A percentile compares a stretch with the other conserved stretches of the same genome.
Conservation (phyloP, 2,329 filamentous ascomycete species). For the Cercospora beticola region DNA sequence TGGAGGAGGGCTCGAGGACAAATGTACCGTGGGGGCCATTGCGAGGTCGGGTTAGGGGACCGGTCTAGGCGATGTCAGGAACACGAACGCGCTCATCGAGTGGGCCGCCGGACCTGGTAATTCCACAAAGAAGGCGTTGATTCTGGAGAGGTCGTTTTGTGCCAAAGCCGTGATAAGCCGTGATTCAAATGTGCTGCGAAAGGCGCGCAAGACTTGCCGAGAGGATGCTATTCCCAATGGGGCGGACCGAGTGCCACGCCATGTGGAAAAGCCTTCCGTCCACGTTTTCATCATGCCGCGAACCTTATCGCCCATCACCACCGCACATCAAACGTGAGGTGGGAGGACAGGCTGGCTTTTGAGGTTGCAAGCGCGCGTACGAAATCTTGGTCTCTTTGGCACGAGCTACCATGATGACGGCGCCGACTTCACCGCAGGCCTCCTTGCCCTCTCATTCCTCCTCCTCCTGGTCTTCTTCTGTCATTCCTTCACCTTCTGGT, state of each 20-base stretch:
- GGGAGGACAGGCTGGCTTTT: constrained; percentile 1
- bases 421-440: constrained; percentile 18
- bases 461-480: constrained; percentile 15
- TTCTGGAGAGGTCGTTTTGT: neutral
- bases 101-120: constrained; percentile 5
- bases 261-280: constrained; percentile 5
- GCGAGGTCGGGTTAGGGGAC: constrained; percentile 27
- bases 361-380: constrained; percentile 12
- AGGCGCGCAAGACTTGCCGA: neutral
- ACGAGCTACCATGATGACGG: constrained; percentile 14
- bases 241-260: neutral
- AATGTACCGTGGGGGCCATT: constrained; percentile 18
- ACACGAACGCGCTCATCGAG: constrained; percentile 31
- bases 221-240: neutral
- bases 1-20: constrained; percentile 2
- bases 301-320: constrained; percentile 8
- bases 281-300: constrained; percentile 5
- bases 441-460: constrained; percentile 22
- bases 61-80: constrained; percentile 36
- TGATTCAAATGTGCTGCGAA: neutral
- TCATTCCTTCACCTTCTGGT: constrained; percentile 9
- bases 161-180: neutral
- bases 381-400: constrained; percentile 11
- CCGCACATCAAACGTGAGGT: constrained; percentile 6
- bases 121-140: neutral